Conservation (phyloP, 1,284 basidiomycete species). For the Rhodotorula sp. region DNA sequence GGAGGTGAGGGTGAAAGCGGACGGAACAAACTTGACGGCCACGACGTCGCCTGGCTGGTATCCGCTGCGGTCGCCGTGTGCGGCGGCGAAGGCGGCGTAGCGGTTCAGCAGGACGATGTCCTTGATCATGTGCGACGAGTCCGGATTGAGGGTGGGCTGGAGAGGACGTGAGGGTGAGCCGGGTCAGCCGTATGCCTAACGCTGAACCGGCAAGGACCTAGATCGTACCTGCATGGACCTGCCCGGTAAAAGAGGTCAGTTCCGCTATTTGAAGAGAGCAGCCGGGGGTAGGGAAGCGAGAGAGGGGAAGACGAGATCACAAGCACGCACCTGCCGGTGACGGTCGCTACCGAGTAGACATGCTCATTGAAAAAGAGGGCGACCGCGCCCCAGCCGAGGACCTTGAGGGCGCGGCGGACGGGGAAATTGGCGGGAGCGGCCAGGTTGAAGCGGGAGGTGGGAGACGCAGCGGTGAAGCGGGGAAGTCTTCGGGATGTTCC, state of each 20-base stretch:
- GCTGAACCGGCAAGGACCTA: not conserved
- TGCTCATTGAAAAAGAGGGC: constrained; percentile 56
- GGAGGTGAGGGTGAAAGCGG: not conserved
- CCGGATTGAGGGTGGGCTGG: constrained; percentile 56
- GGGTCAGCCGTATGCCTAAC: not conserved
- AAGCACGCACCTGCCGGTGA: constrained; percentile 53
- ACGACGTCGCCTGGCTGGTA: constrained; percentile 57
- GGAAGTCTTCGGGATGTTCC: not conserved
- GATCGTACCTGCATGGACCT: constrained; percentile 53
- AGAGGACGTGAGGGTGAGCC: not conserved
- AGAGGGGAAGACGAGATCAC: not conserved
- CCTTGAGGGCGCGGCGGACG: constrained; percentile 13
- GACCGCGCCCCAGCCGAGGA: constrained; percentile 57
- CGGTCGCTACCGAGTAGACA: constrained; percentile 54
- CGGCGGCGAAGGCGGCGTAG: constrained; percentile 46
- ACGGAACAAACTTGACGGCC: constrained; percentile 52
- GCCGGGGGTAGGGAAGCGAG: not conserved
- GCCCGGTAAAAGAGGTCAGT: not conserved
- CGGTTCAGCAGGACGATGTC: constrained; percentile 59
- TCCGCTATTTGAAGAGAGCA: not conserved
- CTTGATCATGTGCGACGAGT: constrained; percentile 50
- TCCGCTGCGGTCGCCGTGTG: constrained; percentile 41
- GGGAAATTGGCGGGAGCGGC: not conserved
- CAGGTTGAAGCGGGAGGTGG: constrained; percentile 5
- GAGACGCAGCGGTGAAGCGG: not conserved